phyloP scores from a whole-genome alignment of 257 asterid species.

The Prunella vulgaris region DNA sequence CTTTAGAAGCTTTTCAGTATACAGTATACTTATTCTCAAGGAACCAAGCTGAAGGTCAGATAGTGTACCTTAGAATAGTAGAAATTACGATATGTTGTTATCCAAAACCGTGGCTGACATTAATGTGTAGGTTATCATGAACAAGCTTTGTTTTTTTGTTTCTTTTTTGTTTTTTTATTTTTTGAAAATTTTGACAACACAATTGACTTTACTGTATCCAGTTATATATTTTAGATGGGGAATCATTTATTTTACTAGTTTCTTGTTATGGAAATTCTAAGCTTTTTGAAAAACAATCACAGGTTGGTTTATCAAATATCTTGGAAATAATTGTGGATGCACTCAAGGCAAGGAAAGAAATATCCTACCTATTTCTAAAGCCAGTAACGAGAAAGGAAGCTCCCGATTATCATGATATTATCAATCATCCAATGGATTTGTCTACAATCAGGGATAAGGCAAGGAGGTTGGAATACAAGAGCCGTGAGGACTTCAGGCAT shows the following conservation, averaged over 20 bases:
- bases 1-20: neutral
- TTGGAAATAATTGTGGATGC: conserved; percentile 70
- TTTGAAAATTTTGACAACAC: neutral
- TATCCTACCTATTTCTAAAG: conserved; percentile 74
- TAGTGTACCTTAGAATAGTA: neutral
- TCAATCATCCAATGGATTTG: conserved; percentile 83
- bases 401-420: conserved; percentile 67
- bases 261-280: neutral
- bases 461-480: conserved; percentile 75
- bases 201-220: neutral
- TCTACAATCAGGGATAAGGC: conserved; percentile 70
- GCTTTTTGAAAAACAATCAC: conserved; percentile 19
- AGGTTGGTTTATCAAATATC: conserved; percentile 87
- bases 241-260: neutral
- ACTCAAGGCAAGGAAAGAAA: conserved; percentile 52
- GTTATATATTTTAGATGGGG: neutral
- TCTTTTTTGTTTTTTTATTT: too few relatives aligned
- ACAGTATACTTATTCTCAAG: neutral
- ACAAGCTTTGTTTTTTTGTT: neutral
- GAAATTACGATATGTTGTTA: neutral
- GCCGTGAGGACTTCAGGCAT: conserved; percentile 79
- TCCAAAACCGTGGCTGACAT: neutral
- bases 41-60: neutral
- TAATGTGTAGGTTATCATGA: neutral
- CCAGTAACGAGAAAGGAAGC: conserved; percentile 94